Percentiles rank a stretch among this genome's conserved stretches.
Conservation (phyloP, 768 basidiomycete genomes). For the Chalciporus piperatus region DNA sequence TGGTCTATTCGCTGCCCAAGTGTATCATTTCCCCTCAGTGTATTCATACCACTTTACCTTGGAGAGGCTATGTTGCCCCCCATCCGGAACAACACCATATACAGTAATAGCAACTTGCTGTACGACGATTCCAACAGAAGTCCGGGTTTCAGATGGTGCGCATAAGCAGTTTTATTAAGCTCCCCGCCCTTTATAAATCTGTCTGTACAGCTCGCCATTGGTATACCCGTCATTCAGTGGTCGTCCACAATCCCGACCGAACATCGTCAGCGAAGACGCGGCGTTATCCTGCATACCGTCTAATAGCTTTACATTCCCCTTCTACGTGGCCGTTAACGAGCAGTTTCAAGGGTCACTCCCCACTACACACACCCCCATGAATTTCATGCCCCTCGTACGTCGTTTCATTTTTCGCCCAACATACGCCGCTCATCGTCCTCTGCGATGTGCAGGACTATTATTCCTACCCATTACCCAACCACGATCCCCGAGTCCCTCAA, state of each 20-base stretch:
- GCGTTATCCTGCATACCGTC: background rate
- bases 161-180: conserved; percentile 18
- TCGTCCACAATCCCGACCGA: background rate
- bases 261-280: background rate
- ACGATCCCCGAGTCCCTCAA: background rate
- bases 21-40: background rate
- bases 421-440: conserved; percentile 1
- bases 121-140: conserved; percentile 4
- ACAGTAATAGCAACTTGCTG: conserved; percentile 24
- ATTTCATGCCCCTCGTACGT: conserved; percentile 6
- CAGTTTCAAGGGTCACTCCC: background rate
- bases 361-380: background rate
- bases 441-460: conserved; percentile 10
- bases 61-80: conserved; percentile 1
- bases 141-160: conserved; percentile 12
- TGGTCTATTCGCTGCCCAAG: background rate
- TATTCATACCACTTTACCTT: background rate
- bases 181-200: conserved; percentile 2
- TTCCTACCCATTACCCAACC: background rate
- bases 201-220: conserved; percentile 8
- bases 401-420: background rate
- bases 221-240: background rate
- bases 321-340: background rate
- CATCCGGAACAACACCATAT: conserved; percentile 9
- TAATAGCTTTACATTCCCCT: conserved; percentile 3